Evolutionary conservation across 306 rosid species (phyloP).

Genomic region (Rosa rugosa): DNA sequence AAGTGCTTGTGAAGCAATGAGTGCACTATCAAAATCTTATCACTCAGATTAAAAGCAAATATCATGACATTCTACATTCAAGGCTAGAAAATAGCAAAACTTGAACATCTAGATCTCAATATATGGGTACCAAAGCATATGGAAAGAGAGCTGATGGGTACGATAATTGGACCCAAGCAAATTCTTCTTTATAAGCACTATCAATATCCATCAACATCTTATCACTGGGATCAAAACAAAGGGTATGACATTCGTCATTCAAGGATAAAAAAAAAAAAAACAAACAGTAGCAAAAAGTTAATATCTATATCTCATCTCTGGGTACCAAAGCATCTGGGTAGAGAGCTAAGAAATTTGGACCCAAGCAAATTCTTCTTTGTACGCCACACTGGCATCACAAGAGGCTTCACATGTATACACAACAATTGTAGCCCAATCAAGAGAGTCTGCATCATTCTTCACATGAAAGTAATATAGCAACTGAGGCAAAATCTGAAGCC

Average conservation of each 20-base stretch:
- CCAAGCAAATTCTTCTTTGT: conserved; percentile 69
- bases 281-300: background rate
- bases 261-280: background rate
- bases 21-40: background rate
- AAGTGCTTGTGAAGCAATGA: background rate
- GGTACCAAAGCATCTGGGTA: background rate
- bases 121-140: background rate
- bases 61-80: background rate
- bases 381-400: conserved; percentile 48
- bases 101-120: background rate
- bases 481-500: conserved; percentile 69
- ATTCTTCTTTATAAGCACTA: conserved; percentile 51
- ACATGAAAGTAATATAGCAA: conserved; percentile 58
- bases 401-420: conserved; percentile 69
- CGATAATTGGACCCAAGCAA: conserved; percentile 59
- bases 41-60: background rate
- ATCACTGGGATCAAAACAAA: background rate
- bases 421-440: conserved; percentile 71
- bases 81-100: background rate
- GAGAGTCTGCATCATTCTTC: conserved; percentile 52
- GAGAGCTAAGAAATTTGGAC: conserved; percentile 47
- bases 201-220: background rate
- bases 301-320: background rate
- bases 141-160: conserved; percentile 28
- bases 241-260: background rate